These are phyloP conservation scores for Reutealis trisperma DNA, from an alignment of 345 rosid genomes.

Conservation along the genomic window DNA sequence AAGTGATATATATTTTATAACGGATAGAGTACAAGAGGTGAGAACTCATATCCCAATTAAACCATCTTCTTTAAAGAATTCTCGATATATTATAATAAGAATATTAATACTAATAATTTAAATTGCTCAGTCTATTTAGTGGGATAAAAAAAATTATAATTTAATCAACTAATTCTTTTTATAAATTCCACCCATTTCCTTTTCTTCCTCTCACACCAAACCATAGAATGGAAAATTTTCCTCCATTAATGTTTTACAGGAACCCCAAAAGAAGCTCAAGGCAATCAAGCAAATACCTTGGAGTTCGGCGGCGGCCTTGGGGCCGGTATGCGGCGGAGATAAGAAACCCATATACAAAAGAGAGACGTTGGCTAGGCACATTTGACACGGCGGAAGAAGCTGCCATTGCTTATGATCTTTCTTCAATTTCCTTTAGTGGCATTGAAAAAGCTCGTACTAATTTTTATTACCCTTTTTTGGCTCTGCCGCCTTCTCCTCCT, in stretches of 20 bases:
- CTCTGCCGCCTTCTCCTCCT: constrained; percentile 3
- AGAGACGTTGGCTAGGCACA: constrained; percentile 37
- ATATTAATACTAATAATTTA: background rate
- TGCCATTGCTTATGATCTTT: constrained; percentile 36
- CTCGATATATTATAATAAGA: too few relatives aligned
- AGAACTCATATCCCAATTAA: too few relatives aligned
- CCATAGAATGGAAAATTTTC: constrained; percentile 28
- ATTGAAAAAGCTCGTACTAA: constrained; percentile 32
- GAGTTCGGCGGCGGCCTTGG: constrained; percentile 36
- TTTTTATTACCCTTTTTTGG: constrained; percentile 25
- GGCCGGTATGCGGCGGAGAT: constrained; percentile 36
- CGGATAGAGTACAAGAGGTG: too few relatives aligned
- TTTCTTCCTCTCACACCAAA: background rate
- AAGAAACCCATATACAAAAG: constrained; percentile 29
- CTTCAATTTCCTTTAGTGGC: constrained; percentile 31
- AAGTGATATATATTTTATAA: too few relatives aligned
- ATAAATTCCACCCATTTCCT: background rate
- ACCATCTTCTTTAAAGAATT: too few relatives aligned
- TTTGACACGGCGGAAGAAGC: constrained; percentile 41
- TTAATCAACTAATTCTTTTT: background rate
- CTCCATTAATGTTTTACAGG: constrained; percentile 21
- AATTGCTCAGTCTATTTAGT: background rate
- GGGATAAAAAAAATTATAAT: background rate
- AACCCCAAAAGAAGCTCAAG: constrained; percentile 32
- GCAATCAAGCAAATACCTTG: constrained; percentile 32